Base-by-base conservation (phyloP, 2,329 filamentous ascomycete species). In the Aspergillus awamori region DNA sequence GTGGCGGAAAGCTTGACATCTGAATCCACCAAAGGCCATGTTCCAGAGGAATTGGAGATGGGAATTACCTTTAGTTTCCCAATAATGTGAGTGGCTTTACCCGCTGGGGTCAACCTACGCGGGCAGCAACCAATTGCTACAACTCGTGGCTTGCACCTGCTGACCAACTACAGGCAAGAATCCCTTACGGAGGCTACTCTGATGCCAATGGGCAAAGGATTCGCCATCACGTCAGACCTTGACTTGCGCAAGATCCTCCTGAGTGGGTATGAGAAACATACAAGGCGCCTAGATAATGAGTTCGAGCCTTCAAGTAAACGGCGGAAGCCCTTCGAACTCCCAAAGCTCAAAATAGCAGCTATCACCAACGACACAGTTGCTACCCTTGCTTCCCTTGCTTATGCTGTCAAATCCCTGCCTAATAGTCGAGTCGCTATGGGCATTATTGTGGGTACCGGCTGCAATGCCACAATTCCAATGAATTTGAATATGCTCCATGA, bases 321-420 rank as follows among this genome's bases (percentile, higher is more conserved):
- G 53, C 74, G 79, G 58, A 81, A 77, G 65, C 72, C 80, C 8
- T 79, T 77, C 62, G 73, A 77, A 8, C 77, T 93, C 22, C 91
- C 91, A 1, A 83, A 81, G 11, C 84, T 95, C 64, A 84, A 84
- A 62, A 88, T 94, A 55, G 84, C 86, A 8, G 91, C 91, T 53
- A 93, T 95, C 64, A 87, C 90, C 39, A 95, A 94, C 69, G 91
- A 95, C 69, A 86, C 91, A 0, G 90, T 94, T 39, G 89, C 91
- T 5, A 94, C 91, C 0, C 82, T 94, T 24, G 86, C 91, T 38
- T 92, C 91, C 0, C 87, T 93, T 65, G 87, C 91, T 33, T 92
- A 92, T 74, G 84, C 87, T 59, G 87, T 88, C 57, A 86, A 87
- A 65, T 85, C 85, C 17, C 77, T 83, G 13, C 77, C 80, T 0